Base-by-base conservation (phyloP, 441 rosid species). In the Dalechampia spathulata region DNA sequence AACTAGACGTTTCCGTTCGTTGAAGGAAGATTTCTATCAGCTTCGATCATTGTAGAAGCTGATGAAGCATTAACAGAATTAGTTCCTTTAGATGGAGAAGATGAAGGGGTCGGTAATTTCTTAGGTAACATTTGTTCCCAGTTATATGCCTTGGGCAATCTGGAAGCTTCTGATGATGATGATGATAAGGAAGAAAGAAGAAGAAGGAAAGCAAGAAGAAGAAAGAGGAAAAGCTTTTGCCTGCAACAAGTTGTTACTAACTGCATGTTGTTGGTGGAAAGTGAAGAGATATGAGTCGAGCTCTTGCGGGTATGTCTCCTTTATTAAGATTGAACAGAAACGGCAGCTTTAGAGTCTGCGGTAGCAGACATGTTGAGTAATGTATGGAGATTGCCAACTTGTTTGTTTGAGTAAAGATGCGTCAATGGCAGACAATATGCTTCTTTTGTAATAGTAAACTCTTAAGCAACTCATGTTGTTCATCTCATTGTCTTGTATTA, bases 61-160 rank as follows among this genome's bases (percentile, higher is more conserved):
- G 83, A 82, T 47, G 34, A 30, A 3, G 57, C 68, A 26, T 71
- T 57, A 36, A 81, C 54, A 15, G 86, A 80, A 60, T 91, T 88
- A 48, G 98, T 91, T 53, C 95, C 95, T 68, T 72, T 84, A 1
- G 98, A 91, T 20, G 98, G 98, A 63, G 96, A 61, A 26, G 98
- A 91, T 34, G 81, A 70, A 58, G 86, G 87, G 46, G 79, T 11
- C 0, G 93, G 96, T 20, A 86, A 72, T 78, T 84, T 88, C 79
- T 86, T 91, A 28, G 98, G 96, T 61, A 88, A 67, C 96, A 86
- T 91, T 67, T 91, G 89, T 45, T 84, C 80, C 87, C 85, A 82
- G 30, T 38, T 7, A 14, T 61, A 69, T 21, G 55, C 77, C 30
- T 72, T 74, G 26, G 98, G 91, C 67, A 77, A 65, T 72, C 96